Base-by-base conservation (phyloP, 805 yeast genomes). In the Zygoascus ofunaensis region DNA sequence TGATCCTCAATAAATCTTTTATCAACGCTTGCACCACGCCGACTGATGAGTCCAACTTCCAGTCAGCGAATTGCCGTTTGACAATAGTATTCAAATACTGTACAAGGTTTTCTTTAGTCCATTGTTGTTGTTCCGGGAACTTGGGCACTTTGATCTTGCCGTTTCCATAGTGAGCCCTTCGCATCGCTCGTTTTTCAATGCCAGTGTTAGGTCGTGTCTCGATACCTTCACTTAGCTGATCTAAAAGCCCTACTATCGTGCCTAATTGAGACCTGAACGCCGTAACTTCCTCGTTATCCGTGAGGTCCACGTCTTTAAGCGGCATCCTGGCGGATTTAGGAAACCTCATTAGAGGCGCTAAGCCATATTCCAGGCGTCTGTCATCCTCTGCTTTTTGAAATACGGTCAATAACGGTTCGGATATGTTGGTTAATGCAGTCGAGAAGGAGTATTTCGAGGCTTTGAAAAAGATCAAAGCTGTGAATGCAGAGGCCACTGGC, bases 1-100 rank as follows among this genome's bases (percentile, higher is more conserved):
- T 49, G 17, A 43, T 36, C 10, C 55, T 46, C 20, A 54, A 41
- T 33, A 54, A 38, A 34, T 54, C 53, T 17, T 44, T 39, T 17
- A 45, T 34, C 34, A 39, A 15, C 24, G 37, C 37, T 37, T 37
- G 41, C 4, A 23, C 41, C 8, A 37, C 15, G 14, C 41, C 41
- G 10, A 24, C 34, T 14, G 34, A 18, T 2, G 43, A 41, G 26
- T 20, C 28, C 37, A 32, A 24, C 19, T 19, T 12, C 20, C 26
- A 21, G 17, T 34, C 22, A 5, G 17, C 20, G 19, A 18, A 41
- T 5, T 12, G 20, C 4, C 20, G 10, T 28, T 10, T 14, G 21
- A 38, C 22, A 3, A 41, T 7, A 18, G 3, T 17, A 8, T 23
- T 18, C 3, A 41, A 7, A 22, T 34, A 41, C 4, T 4, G 5